These are phyloP conservation scores for Suaeda aralocaspica DNA, from an alignment of 148 eudicot species.

Conservation along the genomic window DNA sequence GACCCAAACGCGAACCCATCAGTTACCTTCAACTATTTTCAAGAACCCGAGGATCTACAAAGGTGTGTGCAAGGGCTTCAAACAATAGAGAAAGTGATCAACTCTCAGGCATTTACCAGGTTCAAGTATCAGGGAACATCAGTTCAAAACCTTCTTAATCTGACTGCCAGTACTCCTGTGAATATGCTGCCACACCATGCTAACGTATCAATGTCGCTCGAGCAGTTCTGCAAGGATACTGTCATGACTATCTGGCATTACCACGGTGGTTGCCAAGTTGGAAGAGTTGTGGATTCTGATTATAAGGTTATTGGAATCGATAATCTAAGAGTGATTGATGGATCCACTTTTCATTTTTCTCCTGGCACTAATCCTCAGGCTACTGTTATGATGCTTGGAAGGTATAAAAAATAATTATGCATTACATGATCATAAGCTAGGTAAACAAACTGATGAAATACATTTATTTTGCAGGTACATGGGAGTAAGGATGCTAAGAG, in stretches of 20 bases:
- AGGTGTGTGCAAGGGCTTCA: constrained; percentile 61
- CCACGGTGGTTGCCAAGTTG: constrained; percentile 71
- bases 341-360: constrained; percentile 63
- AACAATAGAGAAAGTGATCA: constrained; percentile 47
- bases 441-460: too few relatives aligned
- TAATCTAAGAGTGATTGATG: constrained; percentile 59
- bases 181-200: constrained; percentile 58
- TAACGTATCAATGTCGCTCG: constrained; percentile 42
- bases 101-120: constrained; percentile 46
- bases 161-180: constrained; percentile 47
- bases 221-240: constrained; percentile 68
- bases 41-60: constrained; percentile 58
- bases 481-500: constrained; percentile 53
- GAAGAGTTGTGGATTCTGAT: constrained; percentile 52
- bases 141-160: constrained; percentile 39
- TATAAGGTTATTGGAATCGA: constrained; percentile 63
- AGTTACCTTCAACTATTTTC: constrained; percentile 85
- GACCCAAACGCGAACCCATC: constrained; percentile 65
- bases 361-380: constrained; percentile 95
- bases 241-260: constrained; percentile 87
- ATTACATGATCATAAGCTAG: too few relatives aligned
- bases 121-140: constrained; percentile 39
- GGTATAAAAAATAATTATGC: constrained; percentile 32
- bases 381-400: constrained; percentile 87
- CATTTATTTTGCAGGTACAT: constrained; percentile 51